Conservation (phyloP, 805 yeast species). For the Saturnispora gosingensis region DNA sequence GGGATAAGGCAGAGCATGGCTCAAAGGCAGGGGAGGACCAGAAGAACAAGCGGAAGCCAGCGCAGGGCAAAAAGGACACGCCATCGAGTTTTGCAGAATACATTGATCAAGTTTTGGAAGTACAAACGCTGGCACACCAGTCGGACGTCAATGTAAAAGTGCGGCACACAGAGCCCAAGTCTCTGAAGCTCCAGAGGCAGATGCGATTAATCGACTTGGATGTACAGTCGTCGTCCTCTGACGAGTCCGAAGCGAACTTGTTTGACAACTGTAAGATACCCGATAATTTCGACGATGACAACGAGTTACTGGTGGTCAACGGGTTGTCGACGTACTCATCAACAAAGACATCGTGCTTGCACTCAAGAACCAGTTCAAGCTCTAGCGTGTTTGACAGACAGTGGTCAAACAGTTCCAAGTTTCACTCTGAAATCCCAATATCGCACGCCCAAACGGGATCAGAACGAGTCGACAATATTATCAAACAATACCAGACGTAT, state of each 20-base stretch:
- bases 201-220: slow-evolving; percentile 23
- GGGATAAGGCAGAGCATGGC: neutral
- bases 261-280: slow-evolving; percentile 14
- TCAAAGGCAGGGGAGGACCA: neutral
- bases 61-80: slow-evolving; percentile 12
- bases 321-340: neutral
- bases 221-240: slow-evolving; percentile 10
- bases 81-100: slow-evolving; percentile 21
- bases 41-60: neutral
- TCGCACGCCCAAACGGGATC: slow-evolving; percentile 17
- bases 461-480: slow-evolving; percentile 25
- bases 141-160: slow-evolving; percentile 13
- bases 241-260: slow-evolving; percentile 9
- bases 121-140: slow-evolving; percentile 17
- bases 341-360: neutral
- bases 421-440: neutral
- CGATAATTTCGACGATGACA: slow-evolving; percentile 5
- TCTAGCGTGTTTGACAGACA: slow-evolving; percentile 14
- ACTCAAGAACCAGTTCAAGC: slow-evolving; percentile 1
- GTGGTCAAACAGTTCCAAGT: neutral
- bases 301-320: slow-evolving; percentile 11
- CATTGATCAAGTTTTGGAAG: slow-evolving; percentile 17
- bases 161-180: neutral
- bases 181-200: slow-evolving; percentile 26
- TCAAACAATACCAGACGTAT: slow-evolving; percentile 17